Evolutionary conservation across 2,329 filamentous ascomycete genomes (phyloP), one percentile per base, ranked within the genome.

Genomic region (Aspergillus sp.): DNA sequence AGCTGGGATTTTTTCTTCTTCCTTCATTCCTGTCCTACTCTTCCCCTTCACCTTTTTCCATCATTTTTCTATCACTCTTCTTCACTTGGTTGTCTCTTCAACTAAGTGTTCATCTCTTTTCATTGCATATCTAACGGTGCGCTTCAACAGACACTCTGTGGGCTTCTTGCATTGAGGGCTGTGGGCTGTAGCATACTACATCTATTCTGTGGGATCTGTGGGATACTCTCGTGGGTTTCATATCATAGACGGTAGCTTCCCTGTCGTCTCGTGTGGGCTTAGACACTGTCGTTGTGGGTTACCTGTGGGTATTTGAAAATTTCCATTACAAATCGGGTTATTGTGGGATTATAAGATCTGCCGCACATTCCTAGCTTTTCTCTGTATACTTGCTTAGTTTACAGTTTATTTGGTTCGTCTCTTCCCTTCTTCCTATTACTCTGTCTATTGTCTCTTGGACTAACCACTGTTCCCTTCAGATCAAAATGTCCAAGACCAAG

Each of bases 401-500:
- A 64, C 60, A 70, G 58, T 61, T 64, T 60, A 59, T 47, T 64
- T 68, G 62, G 61, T 54, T 62, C 62, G 57, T 65, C 27, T 55
- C 2, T 15, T 21, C n/a, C 25, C 39, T 44, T 54, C 10, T n/a
- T 30, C 13, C 11, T 21, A 4, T 19, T 5, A 6, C 36, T 11
- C 8, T 38, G 8, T 21, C 27, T 15, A 8, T 19, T 41, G 5
- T 25, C 41, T n/a, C 10, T 11, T 36, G 5, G 13, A 60, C 70
- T 72, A 68, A 72, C 57, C 47, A 51, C 8, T n/a, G 42, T 5
- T 53, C 8, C 8, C 41, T 7, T 41, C 48, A 64, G 71, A 69
- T 68, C 70, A 78, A 69, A 67, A 80, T 79, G 76, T 78, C 78
- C 52, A 81, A 81, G 73, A 75, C 76, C 58, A 80, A 81, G 73